Base-by-base conservation (phyloP, 345 rosid genomes). In the Anacardium occidentale region DNA sequence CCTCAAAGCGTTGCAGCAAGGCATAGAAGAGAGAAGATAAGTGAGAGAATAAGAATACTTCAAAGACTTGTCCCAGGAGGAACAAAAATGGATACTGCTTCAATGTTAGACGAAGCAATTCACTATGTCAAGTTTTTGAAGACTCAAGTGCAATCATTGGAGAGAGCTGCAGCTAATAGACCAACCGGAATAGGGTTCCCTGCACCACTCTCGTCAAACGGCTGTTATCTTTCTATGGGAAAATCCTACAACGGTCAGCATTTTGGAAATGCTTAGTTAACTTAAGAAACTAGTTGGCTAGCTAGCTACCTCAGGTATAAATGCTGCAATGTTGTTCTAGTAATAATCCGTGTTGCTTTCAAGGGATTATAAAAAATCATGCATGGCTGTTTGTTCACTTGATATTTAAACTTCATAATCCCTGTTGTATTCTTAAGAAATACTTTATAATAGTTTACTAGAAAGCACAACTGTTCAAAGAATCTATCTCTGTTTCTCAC, bases 71-170 rank as follows among this genome's bases (percentile, higher is more conserved):
- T 89, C 40, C 94, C 94, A 0, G 91, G 94, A 1, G 94, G 94
- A 58, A 89, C 94, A 44, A 89, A 85, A 77, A 89, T 87, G 94
- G 94, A 89, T 78, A 89, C 94, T 0, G 91, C 94, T 0, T 89
- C 94, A 1, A 89, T 87, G 94, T 74, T 89, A 57, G 91, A 89
- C 59, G 91, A 89, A 75, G 91, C 94, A 8, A 85, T 84, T 62
- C 94, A 87, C 61, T 89, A 89, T 62, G 86, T 89, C 32, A 89
- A 89, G 85, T 89, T 89, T 76, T 73, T 87, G 81, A 89, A 89
- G 82, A 82, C 78, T 7, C 94, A 89, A 51, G 91, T 89, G 58
- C 88, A 82, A 74, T 76, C 87, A 2, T 77, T 89, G 29, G 88
- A 89, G 77, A 77, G 82, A 74, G 82, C 79, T 21, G 70, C 83